These are phyloP conservation scores for Eucalyptus caleyi DNA, from an alignment of 345 rosid genomes.

Conservation along the genomic window DNA sequence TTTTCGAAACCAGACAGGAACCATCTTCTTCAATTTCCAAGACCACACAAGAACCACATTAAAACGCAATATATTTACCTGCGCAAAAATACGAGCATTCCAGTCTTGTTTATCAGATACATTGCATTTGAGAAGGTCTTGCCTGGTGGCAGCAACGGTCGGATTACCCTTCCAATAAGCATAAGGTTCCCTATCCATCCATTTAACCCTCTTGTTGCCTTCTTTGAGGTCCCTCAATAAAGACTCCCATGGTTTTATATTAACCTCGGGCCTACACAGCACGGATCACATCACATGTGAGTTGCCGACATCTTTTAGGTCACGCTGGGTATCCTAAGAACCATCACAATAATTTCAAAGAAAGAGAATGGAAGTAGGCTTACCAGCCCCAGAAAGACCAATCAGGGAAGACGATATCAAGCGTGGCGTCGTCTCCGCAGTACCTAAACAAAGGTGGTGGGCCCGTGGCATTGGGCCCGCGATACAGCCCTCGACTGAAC, in stretches of 20 bases:
- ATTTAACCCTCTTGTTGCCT: conserved; percentile 30
- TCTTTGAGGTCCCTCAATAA: conserved; percentile 34
- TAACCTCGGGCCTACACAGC: conserved; percentile 55
- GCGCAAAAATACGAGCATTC: conserved; percentile 76
- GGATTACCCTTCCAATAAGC: conserved; percentile 98
- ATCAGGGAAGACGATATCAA: conserved; percentile 71
- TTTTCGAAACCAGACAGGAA: neutral
- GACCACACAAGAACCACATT: neutral
- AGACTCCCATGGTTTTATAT: conserved; percentile 62
- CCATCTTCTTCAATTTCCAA: neutral
- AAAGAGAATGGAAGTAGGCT: neutral
- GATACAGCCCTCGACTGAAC: neutral
- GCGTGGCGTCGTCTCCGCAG: conserved; percentile 40
- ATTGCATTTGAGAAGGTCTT: conserved; percentile 69
- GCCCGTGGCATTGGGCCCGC: conserved; percentile 22
- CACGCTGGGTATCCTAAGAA: neutral
- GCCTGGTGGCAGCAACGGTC: conserved; percentile 45
- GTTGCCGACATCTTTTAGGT: neutral
- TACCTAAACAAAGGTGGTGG: conserved; percentile 73
- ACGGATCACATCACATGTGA: neutral
- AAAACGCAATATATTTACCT: conserved; percentile 14
- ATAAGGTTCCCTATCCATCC: conserved; percentile 65
- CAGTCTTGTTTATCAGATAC: conserved; percentile 58
- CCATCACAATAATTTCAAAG: neutral
- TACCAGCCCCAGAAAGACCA: conserved; percentile 99